Base-by-base conservation (phyloP, 1,139 yeast genomes). In the Arxiozyma slooffiae region DNA sequence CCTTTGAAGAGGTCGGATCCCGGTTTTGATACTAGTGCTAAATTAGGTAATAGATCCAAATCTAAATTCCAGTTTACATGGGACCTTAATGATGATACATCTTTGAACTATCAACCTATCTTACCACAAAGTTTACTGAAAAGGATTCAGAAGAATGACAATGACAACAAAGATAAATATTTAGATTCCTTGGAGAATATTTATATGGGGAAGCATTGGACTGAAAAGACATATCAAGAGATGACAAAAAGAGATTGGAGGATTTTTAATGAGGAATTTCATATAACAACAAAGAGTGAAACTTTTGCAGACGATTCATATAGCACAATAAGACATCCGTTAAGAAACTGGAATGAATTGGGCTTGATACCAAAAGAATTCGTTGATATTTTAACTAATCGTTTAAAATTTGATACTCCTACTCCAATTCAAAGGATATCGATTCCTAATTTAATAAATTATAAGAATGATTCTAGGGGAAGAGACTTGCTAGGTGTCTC, bases 181-280 rank as follows among this genome's bases (percentile, higher is more conserved):
- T 51, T 55, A 41, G 48, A 40, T 46, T 7, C 54, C 39, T 6
- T 55, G 23, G 57, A 54, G 48, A 47, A 60, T 38, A 18, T 51
- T 23, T 55, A 59, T 47, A 41, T 47, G 38, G 46, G 49, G 24
- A 42, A 47, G 22, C 46, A 82, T 57, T 92, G 97, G 97, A 69
- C 79, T 0, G 73, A 80, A 46, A 92, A 92, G 61, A 64, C 76
- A 0, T 64, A 82, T 2, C 67, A 67, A 0, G 75, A 78, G 45
- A 89, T 92, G 98, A 77, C 78, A 0, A 70, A 75, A 0, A 73
- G 97, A 53, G 98, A 92, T 64, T 92, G 97, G 97, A 74, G 97
- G 53, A 84, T 88, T 46, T 73, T 90, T 63, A 79, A 77, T 56
- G 96, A 88, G 61, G 96, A 90, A 59, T 86, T 72, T 63, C 77